Evolutionary conservation across 192 early-diverging fungal genomes (phyloP), one percentile per base, ranked within the genome.

Genomic region (Backusella mclennaniae): DNA sequence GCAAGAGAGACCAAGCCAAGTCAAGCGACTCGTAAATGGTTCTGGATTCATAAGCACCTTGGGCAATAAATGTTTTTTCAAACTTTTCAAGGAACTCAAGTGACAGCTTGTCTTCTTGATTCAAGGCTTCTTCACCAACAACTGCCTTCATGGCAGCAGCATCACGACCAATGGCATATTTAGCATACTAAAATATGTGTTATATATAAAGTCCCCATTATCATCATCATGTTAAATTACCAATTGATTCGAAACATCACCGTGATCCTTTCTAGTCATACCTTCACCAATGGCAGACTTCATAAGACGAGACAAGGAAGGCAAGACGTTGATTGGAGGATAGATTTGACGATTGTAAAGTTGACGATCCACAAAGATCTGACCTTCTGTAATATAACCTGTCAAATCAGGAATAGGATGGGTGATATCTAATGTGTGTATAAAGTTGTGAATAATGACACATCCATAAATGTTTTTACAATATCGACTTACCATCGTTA

Each of bases 91-190:
- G 87, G 84, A 99, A 99, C 84, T 99, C 98, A 12, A 99, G 83
- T 35, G 95, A 90, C 75, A 99, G 88, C 81, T 99, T 99, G 77
- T 99, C 98, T 84, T 99, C 98, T 72, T 94, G 95, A 83, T 96
- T 98, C 83, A 99, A 83, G 6, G 98, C 98, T 80, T 99, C 98
- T 82, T 99, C 98, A 84, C 98, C 98, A 44, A 99, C 98, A 35
- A 99, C 98, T 35, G 98, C 98, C 89, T 99, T 99, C 98, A 99
- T 99, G 21, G 98, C 94, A 19, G 96, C 95, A 1, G 98, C 98
- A 80, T 99, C 98, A 75, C 94, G 88, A 76, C 98, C 98, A 85
- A 99, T 99, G 33, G 98, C 98, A 83, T 99, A 99, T 85, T 99
- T 99, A 74, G 98, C 98, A 82, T 99, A 99, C 82, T 92, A 72